A percentile compares a stretch with the other conserved stretches of the same genome.
Evolutionary conservation across 106 monocot species (phyloP).

Genomic region (Narthecium ossifragum): DNA sequence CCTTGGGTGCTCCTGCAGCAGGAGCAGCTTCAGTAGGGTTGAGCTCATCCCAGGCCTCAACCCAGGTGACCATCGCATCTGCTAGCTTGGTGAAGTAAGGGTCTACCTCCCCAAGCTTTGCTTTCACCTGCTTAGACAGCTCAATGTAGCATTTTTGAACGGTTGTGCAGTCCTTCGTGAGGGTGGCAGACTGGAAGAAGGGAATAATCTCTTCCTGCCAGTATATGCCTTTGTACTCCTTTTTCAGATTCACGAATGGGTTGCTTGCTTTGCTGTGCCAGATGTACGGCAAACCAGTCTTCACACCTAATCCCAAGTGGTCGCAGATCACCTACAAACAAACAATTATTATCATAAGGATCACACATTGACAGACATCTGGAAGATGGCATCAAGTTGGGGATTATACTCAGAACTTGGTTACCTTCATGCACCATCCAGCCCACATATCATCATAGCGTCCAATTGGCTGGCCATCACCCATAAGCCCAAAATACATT

Average conservation of each 20-base stretch:
- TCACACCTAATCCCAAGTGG: slow-evolving; percentile 37
- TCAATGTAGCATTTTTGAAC: slow-evolving; percentile 37
- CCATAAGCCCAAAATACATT: slow-evolving; percentile 48
- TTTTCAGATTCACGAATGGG: slow-evolving; percentile 39
- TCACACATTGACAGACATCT: neutral
- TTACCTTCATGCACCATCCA: slow-evolving; percentile 46
- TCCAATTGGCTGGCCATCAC: slow-evolving; percentile 36
- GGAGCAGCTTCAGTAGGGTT: slow-evolving; percentile 16
- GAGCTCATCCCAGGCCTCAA: slow-evolving; percentile 47
- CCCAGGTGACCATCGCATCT: slow-evolving; percentile 47
- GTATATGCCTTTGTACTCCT: slow-evolving; percentile 44
- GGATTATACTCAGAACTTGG: too few relatives aligned
- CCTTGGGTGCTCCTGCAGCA: slow-evolving; percentile 2
- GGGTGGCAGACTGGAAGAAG: slow-evolving; percentile 29
- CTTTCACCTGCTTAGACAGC: slow-evolving; percentile 34
- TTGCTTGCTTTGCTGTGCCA: slow-evolving; percentile 56
- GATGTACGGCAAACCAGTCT: slow-evolving; percentile 43
- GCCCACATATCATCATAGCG: slow-evolving; percentile 54
- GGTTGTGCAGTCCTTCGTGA: slow-evolving; percentile 34
- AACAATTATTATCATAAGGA: neutral
- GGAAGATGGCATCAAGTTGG: too few relatives aligned
- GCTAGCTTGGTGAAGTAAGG: slow-evolving; percentile 39
- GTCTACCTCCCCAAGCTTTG: slow-evolving; percentile 31
- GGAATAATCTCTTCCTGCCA: slow-evolving; percentile 50
- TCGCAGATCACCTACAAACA: slow-evolving; percentile 35